Base-by-base conservation (phyloP, 495 filamentous ascomycete genomes). In the Parathielavia hyrcaniae region DNA sequence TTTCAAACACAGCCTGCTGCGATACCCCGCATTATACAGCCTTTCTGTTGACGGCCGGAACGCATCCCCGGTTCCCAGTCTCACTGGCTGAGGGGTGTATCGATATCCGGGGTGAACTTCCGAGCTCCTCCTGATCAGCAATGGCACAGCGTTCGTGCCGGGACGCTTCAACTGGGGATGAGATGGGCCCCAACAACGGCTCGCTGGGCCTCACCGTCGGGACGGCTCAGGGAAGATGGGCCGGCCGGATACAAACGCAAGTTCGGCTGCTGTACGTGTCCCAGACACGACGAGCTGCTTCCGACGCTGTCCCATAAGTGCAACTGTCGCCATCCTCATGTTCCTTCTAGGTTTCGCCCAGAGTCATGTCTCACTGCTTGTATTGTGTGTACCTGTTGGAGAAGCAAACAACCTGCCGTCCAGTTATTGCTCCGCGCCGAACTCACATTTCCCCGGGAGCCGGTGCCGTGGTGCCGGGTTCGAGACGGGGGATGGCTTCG, bases 311-410 rank as follows among this genome's bases (percentile, higher is more conserved):
- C 60, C 55, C 59, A 59, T 69, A 64, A 67, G 62, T 69, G 60
- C 58, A 45, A 64, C 68, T 57, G 43, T 50, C 57, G 61, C 63
- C 67, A 40, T 54, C 53, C 52, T 50, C 40, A 16, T 47, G 23
- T 47, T 32, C 34, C 44, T 60, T 26, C 38, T 38, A 49, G 26
- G 22, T 23, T 52, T 53, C 50, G 41, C 55, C 30, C 50, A 55
- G n/a, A 60, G 53, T 50, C 48, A 57, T 70, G 66, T 70, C 66
- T 69, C 68, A 70, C 66, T 63, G 56, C 66, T 51, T 67, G 54
- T 39, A 53, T 62, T 62, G 57, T 60, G 47, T 56, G 56, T 54
- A 41, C 50, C 35, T 62, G 47, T 54, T 39, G 52, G 34, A 58
- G 53, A 60, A 65, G 61, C 58, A 62, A 66, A 64, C 64, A 58